phyloP scores from a whole-genome alignment of 257 asterid genomes.

The Galeopsis tetrahit region DNA sequence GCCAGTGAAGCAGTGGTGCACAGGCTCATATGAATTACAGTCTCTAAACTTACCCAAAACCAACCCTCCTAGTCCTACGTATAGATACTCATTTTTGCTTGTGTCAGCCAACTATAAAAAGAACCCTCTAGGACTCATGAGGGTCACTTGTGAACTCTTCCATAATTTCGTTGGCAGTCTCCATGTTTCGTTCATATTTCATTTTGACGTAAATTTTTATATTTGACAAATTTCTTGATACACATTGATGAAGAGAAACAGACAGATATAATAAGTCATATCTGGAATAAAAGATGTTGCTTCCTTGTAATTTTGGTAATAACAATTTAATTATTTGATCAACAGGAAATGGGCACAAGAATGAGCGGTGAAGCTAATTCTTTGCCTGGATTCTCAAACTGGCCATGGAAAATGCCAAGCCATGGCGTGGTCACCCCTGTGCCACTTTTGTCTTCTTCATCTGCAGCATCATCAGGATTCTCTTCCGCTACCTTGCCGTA shows the following conservation, averaged over 20 bases:
- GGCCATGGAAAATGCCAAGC: constrained; percentile 67
- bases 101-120: neutral
- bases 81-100: neutral
- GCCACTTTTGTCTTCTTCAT: constrained; percentile 51
- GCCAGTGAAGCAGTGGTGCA: neutral
- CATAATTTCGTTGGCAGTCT: neutral
- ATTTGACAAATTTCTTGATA: neutral
- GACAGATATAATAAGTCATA: neutral
- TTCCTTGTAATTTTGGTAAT: neutral
- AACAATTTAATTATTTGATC: constrained; percentile 13
- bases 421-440: constrained; percentile 51
- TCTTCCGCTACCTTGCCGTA: constrained; percentile 52
- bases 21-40: neutral
- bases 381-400: constrained; percentile 56
- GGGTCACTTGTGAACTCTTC: constrained; percentile 7
- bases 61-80: neutral
- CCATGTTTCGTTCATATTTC: neutral
- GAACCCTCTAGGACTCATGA: neutral
- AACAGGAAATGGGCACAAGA: constrained; percentile 61
- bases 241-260: neutral
- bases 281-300: neutral
- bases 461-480: constrained; percentile 99
- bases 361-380: constrained; percentile 51
- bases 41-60: neutral
- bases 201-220: neutral